Base-by-base conservation (phyloP, 2,329 filamentous ascomycete genomes). In the Lecanosticta acicola region DNA sequence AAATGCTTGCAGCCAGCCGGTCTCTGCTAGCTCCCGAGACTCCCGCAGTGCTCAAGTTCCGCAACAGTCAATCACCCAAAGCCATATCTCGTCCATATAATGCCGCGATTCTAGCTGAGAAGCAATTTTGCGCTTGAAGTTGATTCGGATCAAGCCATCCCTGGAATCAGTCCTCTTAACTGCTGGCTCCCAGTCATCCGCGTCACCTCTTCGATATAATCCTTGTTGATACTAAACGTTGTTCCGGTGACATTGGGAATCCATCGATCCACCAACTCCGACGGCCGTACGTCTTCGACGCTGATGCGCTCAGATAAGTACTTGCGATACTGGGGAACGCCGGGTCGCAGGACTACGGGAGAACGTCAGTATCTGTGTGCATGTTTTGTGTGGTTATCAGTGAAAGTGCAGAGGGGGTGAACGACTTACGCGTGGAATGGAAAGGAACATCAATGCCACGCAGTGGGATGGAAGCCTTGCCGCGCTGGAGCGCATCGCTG, bases 241-340 rank as follows among this genome's bases (percentile, higher is more conserved):
- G n/a, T 43, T 11, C 40, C 40, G 13, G 35, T 32, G 8, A 43
- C 40, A 11, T 43, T 43, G 4, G 40, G 40, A n/a, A 43, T 43
- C 29, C 29, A 43, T 18, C 26, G 34, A 5, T 32, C 40, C 2
- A 43, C 40, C 3, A 43, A 20, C 19, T 34, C 32, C 3, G 21
- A 17, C 4, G 32, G 32, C 4, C 21, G 21, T 11, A 43, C 32
- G 14, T 34, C 40, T 11, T 29, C 26, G 3, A 20, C 11, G 10
- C 19, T 43, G 32, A 43, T 19, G 11, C 29, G 18, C 3, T 17
- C 29, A 14, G 18, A 9, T 4, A 41, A 32, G 11, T 16, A 32
- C 21, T 16, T n/a, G 3, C 39, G 21, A 24, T 17, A 41, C 13
- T 16, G 24, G 16, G 32, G 21, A 2, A 32, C 32, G 13, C 17